Base-by-base conservation (phyloP, 495 filamentous ascomycete genomes). In the Poronia punctata region DNA sequence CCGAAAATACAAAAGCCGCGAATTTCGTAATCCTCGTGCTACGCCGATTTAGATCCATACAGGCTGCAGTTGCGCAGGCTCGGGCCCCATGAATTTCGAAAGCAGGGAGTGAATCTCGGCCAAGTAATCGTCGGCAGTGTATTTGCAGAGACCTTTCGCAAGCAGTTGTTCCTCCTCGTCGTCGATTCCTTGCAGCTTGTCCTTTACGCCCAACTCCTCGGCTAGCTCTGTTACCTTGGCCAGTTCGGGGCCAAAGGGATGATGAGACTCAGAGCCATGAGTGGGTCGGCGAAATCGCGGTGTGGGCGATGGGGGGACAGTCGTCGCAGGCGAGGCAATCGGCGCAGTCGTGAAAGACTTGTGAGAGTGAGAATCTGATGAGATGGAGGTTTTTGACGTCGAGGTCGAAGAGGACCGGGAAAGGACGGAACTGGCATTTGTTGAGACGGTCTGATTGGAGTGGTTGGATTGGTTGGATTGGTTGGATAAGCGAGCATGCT, bases 121-220 rank as follows among this genome's bases (percentile, higher is more conserved):
- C 38, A 89, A 62, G 60, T 98, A 98, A 56, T 96, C 92, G 14
- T 83, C 74, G 9, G 83, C 86, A 9, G 71, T 69, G 58, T 89
- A 88, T 53, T 81, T 85, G 54, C 67, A 70, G 4, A 96, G 68
- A 9, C 86, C 88, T 33, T 72, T 75, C 19, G 70, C 65, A 29
- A 68, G 52, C 49, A 92, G 61, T 23, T 79, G 72, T 43, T 76
- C 62, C 53, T 86, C 83, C 53, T 92, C 87, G 18, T 80, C 76
- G 33, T 85, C 78, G 30, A 84, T 68, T n/a, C 76, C 57, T 35
- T 81, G 76, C 34, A 79, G 57, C 35, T 74, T 71, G 38, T 74
- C 66, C 54, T 75, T 71, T 38, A 71, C 71, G 11, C 84, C 83
- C 43, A 85, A 86, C 55, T 95, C 88, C 63, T 96, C 92, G 0